Base-by-base conservation (phyloP, 2,329 filamentous ascomycete species). In the Cladosporium velox region DNA sequence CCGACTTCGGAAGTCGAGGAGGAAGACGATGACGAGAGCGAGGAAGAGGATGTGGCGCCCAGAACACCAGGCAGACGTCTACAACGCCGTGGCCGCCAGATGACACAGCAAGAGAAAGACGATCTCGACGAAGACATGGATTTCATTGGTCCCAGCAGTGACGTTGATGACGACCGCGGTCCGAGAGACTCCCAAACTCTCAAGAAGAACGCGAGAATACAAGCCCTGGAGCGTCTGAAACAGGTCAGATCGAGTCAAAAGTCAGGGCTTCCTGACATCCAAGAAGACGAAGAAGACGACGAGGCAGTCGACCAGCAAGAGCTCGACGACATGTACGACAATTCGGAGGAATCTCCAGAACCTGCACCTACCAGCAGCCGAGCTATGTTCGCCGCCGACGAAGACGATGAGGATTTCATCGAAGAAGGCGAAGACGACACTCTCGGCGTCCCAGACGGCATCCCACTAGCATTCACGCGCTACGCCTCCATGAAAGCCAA, bases 381-480 rank as follows among this genome's bases (percentile, higher is more conserved):
- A 69, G 76, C 79, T 34, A 79, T 82, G 72, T 81, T 87, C 71
- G 79, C 83, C 47, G 78, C 84, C n/a, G 83, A 85, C 60, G 79
- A 82, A 10, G 84, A 88, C 30, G 86, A 88, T 34, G 84, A 86
- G 2, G 86, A 86, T 67, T 92, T 92, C 68, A 83, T 93, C 24
- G 81, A 84, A 1, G 81, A 78, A n/a, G 79, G 90, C 55, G 87
- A 90, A 28, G 88, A 87, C 6, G 82, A 83, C 52, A 78, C 77
- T 0, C 79, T 84, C 6, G 85, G 82, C 8, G 76, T 90, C 0
- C 87, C 87, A 1, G 86, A 86, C 0, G 87, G 85, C 1, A 79
- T 83, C 11, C 91, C 91, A 0, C 80, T 93, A 0, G 81, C 90
- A 71, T 92, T 92, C 75, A 91, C 88, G 0, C 79, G 83, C 3